A percentile compares a stretch with the other conserved stretches of the same genome.
Conservation (phyloP, 2,329 filamentous ascomycete species). For the Cladosporium phlei region DNA sequence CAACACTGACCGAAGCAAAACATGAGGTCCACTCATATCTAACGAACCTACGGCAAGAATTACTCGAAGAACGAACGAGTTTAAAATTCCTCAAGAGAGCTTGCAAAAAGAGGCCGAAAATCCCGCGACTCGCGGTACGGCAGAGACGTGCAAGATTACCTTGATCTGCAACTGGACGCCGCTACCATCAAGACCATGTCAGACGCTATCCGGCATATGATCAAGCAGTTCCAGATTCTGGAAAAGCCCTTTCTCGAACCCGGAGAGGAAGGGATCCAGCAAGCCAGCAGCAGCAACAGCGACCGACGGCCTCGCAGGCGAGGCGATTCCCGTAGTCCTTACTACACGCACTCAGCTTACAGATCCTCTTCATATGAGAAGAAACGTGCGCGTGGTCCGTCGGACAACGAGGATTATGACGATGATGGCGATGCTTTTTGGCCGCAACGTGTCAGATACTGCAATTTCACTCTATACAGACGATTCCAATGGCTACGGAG, state of each 20-base stretch:
- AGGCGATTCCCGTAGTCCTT: conserved; percentile 19
- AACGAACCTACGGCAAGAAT: conserved; percentile 37
- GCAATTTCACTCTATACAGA: conserved; percentile 31
- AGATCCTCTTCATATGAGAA: conserved; percentile 28
- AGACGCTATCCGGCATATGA: conserved; percentile 33
- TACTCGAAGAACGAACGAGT: conserved; percentile 38
- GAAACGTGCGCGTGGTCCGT: conserved; percentile 14
- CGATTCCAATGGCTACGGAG: conserved; percentile 35
- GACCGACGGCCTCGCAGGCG: conserved; percentile 19
- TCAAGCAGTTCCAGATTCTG: conserved; percentile 33
- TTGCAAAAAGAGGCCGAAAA: conserved; percentile 2
- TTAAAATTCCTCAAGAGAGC: conserved; percentile 27
- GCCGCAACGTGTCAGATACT: conserved; percentile 32
- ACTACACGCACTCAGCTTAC: conserved; percentile 27
- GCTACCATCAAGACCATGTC: conserved; percentile 34
- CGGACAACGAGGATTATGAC: conserved; percentile 23
- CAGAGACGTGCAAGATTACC: conserved; percentile 16
- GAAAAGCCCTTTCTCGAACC: conserved; percentile 36
- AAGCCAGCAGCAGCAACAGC: conserved; percentile 17
- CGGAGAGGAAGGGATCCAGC: conserved; percentile 24
- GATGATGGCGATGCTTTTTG: conserved; percentile 30
- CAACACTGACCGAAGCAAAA: conserved; percentile 34
- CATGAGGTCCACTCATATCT: conserved; percentile 37
- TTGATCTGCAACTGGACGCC: conserved; percentile 29
- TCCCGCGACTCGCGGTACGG: conserved; percentile 21